These are phyloP conservation scores for Dinochytrium kinnereticum DNA, from an alignment of 371 early-diverging fungal species.

Conservation along the genomic window DNA sequence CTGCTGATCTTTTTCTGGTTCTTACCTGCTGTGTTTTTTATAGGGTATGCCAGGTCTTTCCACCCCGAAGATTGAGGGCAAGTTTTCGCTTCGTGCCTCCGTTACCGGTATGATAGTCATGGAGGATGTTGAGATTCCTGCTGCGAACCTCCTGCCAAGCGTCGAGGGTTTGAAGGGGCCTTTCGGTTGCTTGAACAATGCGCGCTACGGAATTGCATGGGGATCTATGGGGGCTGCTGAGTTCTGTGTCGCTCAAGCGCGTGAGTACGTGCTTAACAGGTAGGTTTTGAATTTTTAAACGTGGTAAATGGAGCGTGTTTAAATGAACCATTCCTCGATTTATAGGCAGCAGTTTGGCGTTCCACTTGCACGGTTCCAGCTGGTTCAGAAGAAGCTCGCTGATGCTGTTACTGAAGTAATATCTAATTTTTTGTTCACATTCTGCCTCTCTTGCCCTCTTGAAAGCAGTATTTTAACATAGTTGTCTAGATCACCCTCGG, in stretches of 20 bases:
- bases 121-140: constrained; percentile 95
- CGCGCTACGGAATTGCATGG: constrained; percentile 97
- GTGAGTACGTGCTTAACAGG: constrained; percentile 85
- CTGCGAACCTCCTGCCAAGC: constrained; percentile 85
- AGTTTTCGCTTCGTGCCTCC: constrained; percentile 94
- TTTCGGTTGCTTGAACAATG: constrained; percentile 97
- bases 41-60: constrained; percentile 84
- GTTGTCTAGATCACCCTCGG: constrained; percentile 77
- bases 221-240: constrained; percentile 97
- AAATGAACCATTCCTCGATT: background rate
- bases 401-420: constrained; percentile 87
- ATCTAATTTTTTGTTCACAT: too few species aligned
- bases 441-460: background rate
- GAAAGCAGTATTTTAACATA: background rate
- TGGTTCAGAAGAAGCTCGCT: constrained; percentile 97
- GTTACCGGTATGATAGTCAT: constrained; percentile 98
- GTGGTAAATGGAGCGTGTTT: too few species aligned
- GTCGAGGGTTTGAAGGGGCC: constrained; percentile 95
- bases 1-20: background rate
- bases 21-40: background rate
- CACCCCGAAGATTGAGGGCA: constrained; percentile 92
- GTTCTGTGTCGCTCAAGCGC: constrained; percentile 85
- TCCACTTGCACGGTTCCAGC: constrained; percentile 94
- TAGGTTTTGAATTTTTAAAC: constrained; percentile 16
- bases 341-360: constrained; percentile 86